phyloP scores from a whole-genome alignment of 2,329 filamentous ascomycete species.

The Pseudogymnoascus sp. region DNA sequence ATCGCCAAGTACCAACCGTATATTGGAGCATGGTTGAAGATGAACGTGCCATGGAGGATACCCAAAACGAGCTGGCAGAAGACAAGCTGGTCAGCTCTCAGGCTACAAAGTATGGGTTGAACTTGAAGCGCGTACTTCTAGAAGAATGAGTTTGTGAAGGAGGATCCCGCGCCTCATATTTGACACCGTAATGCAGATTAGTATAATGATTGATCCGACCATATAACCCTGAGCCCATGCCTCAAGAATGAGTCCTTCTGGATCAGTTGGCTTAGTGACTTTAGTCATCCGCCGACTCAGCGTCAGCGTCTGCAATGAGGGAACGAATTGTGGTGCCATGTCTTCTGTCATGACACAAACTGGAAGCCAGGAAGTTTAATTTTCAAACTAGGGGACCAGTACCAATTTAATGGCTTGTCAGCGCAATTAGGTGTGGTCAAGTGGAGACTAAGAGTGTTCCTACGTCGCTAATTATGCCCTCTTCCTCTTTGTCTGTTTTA shows the following conservation, averaged over 20 bases:
- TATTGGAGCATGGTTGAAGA: slow-evolving; percentile 48
- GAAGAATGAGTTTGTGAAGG: slow-evolving; percentile 45
- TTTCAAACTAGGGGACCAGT: too few species aligned
- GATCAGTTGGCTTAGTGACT: slow-evolving; percentile 22
- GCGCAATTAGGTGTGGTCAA: too few species aligned
- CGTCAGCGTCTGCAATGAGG: neutral
- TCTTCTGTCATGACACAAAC: neutral
- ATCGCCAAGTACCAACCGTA: slow-evolving; percentile 60
- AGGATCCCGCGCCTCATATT: slow-evolving; percentile 44
- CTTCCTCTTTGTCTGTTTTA: too few species aligned
- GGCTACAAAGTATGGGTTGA: neutral
- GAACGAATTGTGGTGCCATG: neutral
- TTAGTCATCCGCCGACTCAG: neutral
- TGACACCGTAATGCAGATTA: slow-evolving; percentile 42
- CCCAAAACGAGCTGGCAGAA: slow-evolving; percentile 46
- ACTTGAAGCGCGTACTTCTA: slow-evolving; percentile 35
- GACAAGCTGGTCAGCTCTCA: neutral
- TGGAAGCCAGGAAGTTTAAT: too few species aligned
- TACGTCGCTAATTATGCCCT: too few species aligned
- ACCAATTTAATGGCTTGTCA: too few species aligned
- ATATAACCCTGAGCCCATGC: slow-evolving; percentile 40
- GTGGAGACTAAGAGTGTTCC: too few species aligned
- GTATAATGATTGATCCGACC: slow-evolving; percentile 43
- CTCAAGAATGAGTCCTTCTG: slow-evolving; percentile 38
- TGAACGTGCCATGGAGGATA: slow-evolving; percentile 52